Base-by-base conservation (phyloP, 2,329 filamentous ascomycete genomes). In the Hymenoscyphus salicellus region DNA sequence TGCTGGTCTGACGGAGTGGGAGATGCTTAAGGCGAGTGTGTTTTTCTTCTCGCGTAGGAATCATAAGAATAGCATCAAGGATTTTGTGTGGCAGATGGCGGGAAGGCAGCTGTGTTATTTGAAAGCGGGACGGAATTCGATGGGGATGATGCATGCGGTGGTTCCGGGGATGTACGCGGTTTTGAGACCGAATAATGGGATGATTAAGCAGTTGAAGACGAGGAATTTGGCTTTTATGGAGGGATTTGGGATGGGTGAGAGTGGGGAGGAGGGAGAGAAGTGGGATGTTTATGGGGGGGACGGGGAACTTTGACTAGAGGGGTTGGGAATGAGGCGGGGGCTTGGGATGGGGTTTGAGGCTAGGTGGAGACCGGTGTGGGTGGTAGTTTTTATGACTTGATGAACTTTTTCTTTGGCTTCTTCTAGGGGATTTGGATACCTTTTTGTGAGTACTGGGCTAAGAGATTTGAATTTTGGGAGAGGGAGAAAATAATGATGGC, bases 11-110 rank as follows among this genome's bases (percentile, higher is more conserved):
- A 69, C 75, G 23, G 26, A 67, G 0, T 84, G 83, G 83, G 76
- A 79, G 0, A 65, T 77, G 0, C 69, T 84, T 5, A 79, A 78
- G 56, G 82, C 82, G 1, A 83, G 80, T 0, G 72, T 77, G 4
- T 65, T 74, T 4, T 75, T 71, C 55, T 66, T 63, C 2, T 63
- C 32, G 3, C 73, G 69, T 57, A 33, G 41, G 0, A 30, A 55
- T 8, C 2, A 3, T 14, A 36, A 23, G 7, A 32, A 30, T 7
- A 60, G 59, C 7, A 30, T 65, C 2, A 4, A 23, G 2, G 65
- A 26, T 1, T 64, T 75, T 5, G 60, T 67, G 1, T 76, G 75
- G 75, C 66, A 63, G 58, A 70, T 76, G 69, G 71, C 70, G 7
- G 74, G 73, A 4, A 69, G 62, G 16, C 72, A 76, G 41, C 58